Percentiles rank a stretch among this genome's conserved stretches.
These are phyloP conservation scores for Boletus huronensis DNA, from an alignment of 768 basidiomycete genomes.

Conservation along the genomic window DNA sequence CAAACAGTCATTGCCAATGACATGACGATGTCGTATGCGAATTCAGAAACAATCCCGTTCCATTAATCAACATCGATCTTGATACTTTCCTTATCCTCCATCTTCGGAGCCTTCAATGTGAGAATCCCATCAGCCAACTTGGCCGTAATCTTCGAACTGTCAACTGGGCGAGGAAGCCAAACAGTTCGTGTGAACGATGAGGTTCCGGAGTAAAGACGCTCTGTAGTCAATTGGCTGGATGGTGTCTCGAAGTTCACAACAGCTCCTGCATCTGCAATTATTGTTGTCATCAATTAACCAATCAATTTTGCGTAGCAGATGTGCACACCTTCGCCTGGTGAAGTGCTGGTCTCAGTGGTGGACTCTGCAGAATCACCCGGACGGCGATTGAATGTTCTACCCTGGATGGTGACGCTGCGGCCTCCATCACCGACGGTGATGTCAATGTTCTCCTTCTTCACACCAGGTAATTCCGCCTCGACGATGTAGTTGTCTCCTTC, in stretches of 20 bases:
- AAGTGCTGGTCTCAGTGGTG: constrained; percentile 8
- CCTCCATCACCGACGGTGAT: constrained; percentile 69
- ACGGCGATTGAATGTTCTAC: constrained; percentile 41
- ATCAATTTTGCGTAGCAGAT: not conserved
- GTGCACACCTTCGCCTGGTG: constrained; percentile 30
- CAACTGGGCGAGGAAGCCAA: constrained; percentile 64
- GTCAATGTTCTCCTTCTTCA: constrained; percentile 73
- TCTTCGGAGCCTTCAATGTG: constrained; percentile 56
- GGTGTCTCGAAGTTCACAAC: constrained; percentile 18
- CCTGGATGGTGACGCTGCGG: constrained; percentile 69
- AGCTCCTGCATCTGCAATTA: constrained; percentile 8
- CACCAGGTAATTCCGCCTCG: constrained; percentile 76
- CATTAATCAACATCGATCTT: constrained; percentile 40
- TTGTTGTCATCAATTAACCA: not conserved
- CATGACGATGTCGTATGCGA: not conserved
- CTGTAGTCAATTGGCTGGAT: constrained; percentile 50
- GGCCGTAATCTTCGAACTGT: constrained; percentile 54
- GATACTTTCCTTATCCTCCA: constrained; percentile 54
- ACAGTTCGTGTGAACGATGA: constrained; percentile 65
- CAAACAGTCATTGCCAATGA: not conserved
- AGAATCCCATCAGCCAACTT: constrained; percentile 69
- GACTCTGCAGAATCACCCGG: constrained; percentile 20
- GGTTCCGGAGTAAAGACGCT: constrained; percentile 56
- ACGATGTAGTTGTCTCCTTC: constrained; percentile 61
- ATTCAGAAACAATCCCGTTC: not conserved